Percentiles rank a stretch among this genome's conserved stretches.
Evolutionary conservation across 129 eudicot genomes (phyloP).

Genomic region (Flaveria ramosissima): DNA sequence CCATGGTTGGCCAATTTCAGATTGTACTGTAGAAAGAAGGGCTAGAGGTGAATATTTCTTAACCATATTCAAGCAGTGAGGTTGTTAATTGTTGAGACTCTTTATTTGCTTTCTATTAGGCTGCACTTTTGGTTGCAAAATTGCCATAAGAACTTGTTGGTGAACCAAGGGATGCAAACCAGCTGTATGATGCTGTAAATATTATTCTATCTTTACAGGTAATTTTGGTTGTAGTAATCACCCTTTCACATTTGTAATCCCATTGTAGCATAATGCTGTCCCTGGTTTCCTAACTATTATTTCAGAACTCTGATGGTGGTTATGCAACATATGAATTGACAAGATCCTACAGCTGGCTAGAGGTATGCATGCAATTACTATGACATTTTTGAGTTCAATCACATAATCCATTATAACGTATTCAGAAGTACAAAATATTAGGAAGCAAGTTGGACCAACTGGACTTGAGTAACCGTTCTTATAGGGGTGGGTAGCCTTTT

Average conservation of each 20-base stretch:
- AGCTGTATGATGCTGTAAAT: slow-evolving; percentile 76
- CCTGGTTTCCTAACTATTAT: slow-evolving; percentile 4
- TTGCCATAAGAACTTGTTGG: slow-evolving; percentile 75
- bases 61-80: background rate
- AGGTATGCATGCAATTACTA: slow-evolving; percentile 50
- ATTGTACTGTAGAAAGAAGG: slow-evolving; percentile 86
- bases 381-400: background rate
- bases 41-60: slow-evolving; percentile 55
- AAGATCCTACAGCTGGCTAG: slow-evolving; percentile 90
- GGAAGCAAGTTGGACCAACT: no score
- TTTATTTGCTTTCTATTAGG: slow-evolving; percentile 42
- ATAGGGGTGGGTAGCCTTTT: no score
- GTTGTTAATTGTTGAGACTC: slow-evolving; percentile 13
- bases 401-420: no score
- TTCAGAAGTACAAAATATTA: no score
- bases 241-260: slow-evolving; percentile 7
- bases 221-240: slow-evolving; percentile 16
- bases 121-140: slow-evolving; percentile 68
- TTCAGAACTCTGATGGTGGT: slow-evolving; percentile 80
- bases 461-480: no score
- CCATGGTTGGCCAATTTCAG: slow-evolving; percentile 99
- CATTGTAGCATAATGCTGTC: background rate
- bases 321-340: slow-evolving; percentile 97
- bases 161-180: slow-evolving; percentile 61
- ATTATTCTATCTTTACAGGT: slow-evolving; percentile 90